Evolutionary conservation across 2,329 filamentous ascomycete species (phyloP), one percentile per base, ranked within the genome.

Genomic region (Bipolaris bicolor): DNA sequence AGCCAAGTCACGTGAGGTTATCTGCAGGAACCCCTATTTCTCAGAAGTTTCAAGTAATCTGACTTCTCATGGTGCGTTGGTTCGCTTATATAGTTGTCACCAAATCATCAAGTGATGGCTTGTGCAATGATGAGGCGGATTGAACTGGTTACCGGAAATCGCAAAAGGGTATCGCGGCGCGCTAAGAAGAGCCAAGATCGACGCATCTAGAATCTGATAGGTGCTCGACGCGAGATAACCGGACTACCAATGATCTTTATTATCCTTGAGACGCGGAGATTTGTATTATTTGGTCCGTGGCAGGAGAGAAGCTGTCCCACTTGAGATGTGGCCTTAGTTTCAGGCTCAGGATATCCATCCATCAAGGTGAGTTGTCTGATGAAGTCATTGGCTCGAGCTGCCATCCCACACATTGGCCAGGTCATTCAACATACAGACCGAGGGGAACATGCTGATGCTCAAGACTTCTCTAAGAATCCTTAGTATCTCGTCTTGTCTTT

Each of bases 361-460:
- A 15, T 44, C 22, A 24, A 44, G 24, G 20, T 20, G 33, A 37
- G 7, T 13, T 24, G 29, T 16, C 37, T 15, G 5, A 18, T 26
- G 9, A 11, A n/a, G 13, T 49, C 20, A 49, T 81, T 73, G 34
- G 78, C 63, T 55, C 73, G 73, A 18, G 22, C 29, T 50, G 3
- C 57, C 62, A 53, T 59, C 55, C 71, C 71, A 73, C n/a, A 67
- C 65, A 15, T 63, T 65, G 1, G 62, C 49, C 4, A 72, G 58
- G 39, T 74, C 68, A 15, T 66, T 57, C 22, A 74, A 26, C 3
- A 73, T 59, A 9, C 67, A 64, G 18, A 63, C 62, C 3, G 69
- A 65, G 2, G 71, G 71, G 50, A 72, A 72, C 36, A 67, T 71
- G 45, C 58, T 67, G 20, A 73, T 55, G 11, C 33, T 63, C 57